A percentile compares a stretch with the other conserved stretches of the same genome.
These are phyloP conservation scores for Tieghemostelium lacteum DNA, from an alignment of 78 protist genomes.

Conservation along the genomic window DNA sequence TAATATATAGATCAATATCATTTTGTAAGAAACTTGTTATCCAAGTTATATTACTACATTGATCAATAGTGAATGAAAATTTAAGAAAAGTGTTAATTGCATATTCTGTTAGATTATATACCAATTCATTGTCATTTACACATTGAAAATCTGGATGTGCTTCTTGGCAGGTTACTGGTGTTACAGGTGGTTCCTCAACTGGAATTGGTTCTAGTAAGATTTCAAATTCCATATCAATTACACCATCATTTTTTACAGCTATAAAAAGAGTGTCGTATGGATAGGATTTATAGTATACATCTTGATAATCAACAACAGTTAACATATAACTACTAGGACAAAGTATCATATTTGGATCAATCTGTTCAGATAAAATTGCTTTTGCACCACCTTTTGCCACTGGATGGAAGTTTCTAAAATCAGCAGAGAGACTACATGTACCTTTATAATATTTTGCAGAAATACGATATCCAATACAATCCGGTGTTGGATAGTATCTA, in stretches of 20 bases:
- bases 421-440: neutral
- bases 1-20: conserved; percentile 37
- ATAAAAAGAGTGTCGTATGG: conserved; percentile 51
- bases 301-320: neutral
- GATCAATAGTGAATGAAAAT: neutral
- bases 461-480: conserved; percentile 16
- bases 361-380: neutral
- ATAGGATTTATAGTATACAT: neutral
- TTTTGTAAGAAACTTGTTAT: neutral
- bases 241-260: neutral
- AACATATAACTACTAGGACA: conserved; percentile 22
- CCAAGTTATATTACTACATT: conserved; percentile 36
- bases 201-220: conserved; percentile 28
- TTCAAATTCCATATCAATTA: conserved; percentile 22
- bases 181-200: neutral
- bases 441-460: conserved; percentile 9
- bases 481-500: conserved; percentile 22
- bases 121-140: conserved; percentile 16
- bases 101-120: neutral
- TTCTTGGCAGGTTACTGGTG: neutral
- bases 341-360: neutral
- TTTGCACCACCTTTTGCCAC: neutral
- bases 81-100: neutral
- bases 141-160: conserved; percentile 10
- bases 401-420: conserved; percentile 9